Conservation (phyloP, 805 yeast genomes). For the Wickerhamomyces chambardii region DNA sequence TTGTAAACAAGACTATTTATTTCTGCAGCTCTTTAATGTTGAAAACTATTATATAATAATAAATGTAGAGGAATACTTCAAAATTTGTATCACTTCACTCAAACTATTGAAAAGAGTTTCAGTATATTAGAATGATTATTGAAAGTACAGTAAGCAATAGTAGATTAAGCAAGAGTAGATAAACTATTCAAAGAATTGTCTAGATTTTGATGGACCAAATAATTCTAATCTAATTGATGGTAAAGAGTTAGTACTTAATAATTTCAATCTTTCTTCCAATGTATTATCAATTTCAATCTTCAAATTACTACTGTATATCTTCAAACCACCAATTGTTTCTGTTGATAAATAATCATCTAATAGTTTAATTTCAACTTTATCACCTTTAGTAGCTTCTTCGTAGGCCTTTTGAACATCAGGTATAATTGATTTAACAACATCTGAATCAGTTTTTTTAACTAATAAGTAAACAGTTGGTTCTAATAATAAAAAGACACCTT, state of each 20-base stretch:
- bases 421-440: conserved; percentile 38
- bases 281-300: conserved; percentile 90
- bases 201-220: conserved; percentile 75
- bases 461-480: conserved; percentile 58
- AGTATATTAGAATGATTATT: too few species aligned
- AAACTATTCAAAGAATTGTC: conserved; percentile 72
- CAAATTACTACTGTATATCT: conserved; percentile 61
- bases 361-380: conserved; percentile 49
- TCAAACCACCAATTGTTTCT: conserved; percentile 78
- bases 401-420: conserved; percentile 31
- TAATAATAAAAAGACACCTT: conserved; percentile 61
- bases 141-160: too few species aligned
- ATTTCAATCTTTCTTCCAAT: conserved; percentile 83
- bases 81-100: too few species aligned
- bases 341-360: conserved; percentile 54
- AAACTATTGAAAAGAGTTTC: too few species aligned
- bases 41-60: too few species aligned
- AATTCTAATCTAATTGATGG: conserved; percentile 90
- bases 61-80: too few species aligned
- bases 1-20: too few species aligned
- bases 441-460: conserved; percentile 60
- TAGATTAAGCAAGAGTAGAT: too few species aligned
- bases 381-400: conserved; percentile 52
- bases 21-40: too few species aligned
- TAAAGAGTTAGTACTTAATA: conserved; percentile 75